Evolutionary conservation across 2,329 filamentous ascomycete genomes (phyloP), one percentile per base, ranked within the genome.

Genomic region (Xylaria sp.): DNA sequence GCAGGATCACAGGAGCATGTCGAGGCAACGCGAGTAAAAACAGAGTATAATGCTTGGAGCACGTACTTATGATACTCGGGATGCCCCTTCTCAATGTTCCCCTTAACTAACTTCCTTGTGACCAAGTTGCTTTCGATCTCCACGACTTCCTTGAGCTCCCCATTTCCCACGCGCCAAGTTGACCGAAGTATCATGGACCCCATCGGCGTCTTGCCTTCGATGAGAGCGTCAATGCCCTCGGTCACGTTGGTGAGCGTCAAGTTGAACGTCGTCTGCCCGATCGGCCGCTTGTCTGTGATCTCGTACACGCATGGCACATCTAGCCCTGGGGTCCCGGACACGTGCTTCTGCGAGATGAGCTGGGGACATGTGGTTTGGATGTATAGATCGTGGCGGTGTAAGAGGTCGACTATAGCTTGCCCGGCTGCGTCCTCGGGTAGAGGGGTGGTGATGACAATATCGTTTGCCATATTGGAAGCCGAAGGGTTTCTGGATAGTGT

Each of bases 301-400:
- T 72, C 62, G 63, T 71, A 73, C 9, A 53, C 55, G 64, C 65
- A 68, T 21, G 69, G 63, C n/a, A 55, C 17, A 37, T 47, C 40
- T n/a, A 31, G 49, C 13, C 8, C 54, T 15, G 63, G 43, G 25
- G 41, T 21, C 2, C 62, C 67, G 2, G 63, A 63, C 1, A 65
- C 9, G 29, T 31, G 68, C 19, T 19, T 54, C 2, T 17, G 69
- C 29, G 61, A 64, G 37, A 72, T 63, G 15, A 72, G 63, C 17
- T 69, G 62, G 17, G 70, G 71, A 31, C 67, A 70, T 1, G 71
- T 70, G 8, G 60, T 70, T 6, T 61, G 62, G 65, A 73, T 71
- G 68, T 72, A 72, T 1, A 49, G 31, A 79, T 87, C 68, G 65
- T 73, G 70, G 71, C 92, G 87, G 53, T 84, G 79, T 4, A 75